phyloP scores from a whole-genome alignment of 2,329 filamentous ascomycete genomes.

The Curvularia eragrostidis region DNA sequence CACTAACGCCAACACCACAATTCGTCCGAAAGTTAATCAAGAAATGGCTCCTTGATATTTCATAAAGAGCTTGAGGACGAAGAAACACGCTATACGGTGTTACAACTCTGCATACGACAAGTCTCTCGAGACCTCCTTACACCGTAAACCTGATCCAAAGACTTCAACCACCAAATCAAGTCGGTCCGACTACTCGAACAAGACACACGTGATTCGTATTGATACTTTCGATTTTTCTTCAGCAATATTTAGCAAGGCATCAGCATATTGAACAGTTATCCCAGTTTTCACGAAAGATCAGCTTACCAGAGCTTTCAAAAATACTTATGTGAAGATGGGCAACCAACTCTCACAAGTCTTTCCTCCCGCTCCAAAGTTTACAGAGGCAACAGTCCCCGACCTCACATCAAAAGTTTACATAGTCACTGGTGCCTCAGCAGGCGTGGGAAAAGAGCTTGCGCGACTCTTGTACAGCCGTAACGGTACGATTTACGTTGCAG shows the following conservation, averaged over 20 bases:
- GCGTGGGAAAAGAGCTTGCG: slow-evolving; percentile 61
- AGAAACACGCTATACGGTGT: background rate
- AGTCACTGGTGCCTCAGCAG: slow-evolving; percentile 58
- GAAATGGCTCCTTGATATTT: too few relatives aligned
- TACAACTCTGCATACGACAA: background rate
- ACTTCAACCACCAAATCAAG: too few relatives aligned
- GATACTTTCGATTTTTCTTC: too few relatives aligned
- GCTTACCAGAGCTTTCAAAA: background rate
- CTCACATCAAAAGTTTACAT: slow-evolving; percentile 59
- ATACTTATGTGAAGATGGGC: slow-evolving; percentile 17
- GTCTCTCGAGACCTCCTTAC: too few relatives aligned
- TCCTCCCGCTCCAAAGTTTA: slow-evolving; percentile 26
- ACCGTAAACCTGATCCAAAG: too few relatives aligned
- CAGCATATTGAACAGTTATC: too few relatives aligned
- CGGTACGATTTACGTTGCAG: slow-evolving; percentile 63
- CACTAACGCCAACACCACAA: background rate
- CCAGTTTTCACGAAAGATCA: too few relatives aligned
- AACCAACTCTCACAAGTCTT: slow-evolving; percentile 26
- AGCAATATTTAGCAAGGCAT: too few relatives aligned
- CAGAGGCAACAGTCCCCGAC: slow-evolving; percentile 40
- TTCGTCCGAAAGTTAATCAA: background rate
- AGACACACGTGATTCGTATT: too few relatives aligned
- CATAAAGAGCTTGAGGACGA: too few relatives aligned
- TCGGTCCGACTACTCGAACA: too few relatives aligned
- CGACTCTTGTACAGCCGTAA: slow-evolving; percentile 62